These are phyloP conservation scores for Mycena crocata DNA, from an alignment of 768 basidiomycete species.

Conservation along the genomic window DNA sequence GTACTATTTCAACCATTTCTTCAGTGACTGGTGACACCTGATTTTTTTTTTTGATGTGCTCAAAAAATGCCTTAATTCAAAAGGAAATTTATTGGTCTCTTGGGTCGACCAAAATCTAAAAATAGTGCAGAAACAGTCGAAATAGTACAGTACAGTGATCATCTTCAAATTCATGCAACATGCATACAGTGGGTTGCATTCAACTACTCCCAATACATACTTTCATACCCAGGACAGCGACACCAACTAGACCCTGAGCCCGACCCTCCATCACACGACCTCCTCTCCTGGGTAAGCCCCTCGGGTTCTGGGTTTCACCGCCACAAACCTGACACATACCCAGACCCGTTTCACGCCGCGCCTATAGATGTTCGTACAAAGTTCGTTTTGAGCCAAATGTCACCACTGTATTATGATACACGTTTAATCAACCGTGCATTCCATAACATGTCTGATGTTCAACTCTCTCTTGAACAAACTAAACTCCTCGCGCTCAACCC, in stretches of 20 bases:
- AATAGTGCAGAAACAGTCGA: no score
- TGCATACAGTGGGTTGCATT: no score
- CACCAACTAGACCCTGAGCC: background rate
- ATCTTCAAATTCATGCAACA: no score
- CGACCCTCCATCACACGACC: background rate
- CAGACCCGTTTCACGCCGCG: slow-evolving; percentile 16
- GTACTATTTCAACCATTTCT: no score
- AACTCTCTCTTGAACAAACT: slow-evolving; percentile 8
- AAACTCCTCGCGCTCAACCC: slow-evolving; percentile 28
- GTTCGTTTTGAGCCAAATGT: slow-evolving; percentile 23
- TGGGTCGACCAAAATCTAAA: no score
- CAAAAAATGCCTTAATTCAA: no score
- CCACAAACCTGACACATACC: slow-evolving; percentile 23
- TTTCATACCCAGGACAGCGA: slow-evolving; percentile 8
- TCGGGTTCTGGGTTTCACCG: slow-evolving; percentile 13
- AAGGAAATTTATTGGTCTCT: no score
- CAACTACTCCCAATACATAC: no score
- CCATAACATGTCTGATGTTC: slow-evolving; percentile 29
- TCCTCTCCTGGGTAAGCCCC: slow-evolving; percentile 21
- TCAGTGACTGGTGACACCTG: no score
- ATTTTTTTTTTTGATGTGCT: no score
- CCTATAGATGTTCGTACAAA: background rate
- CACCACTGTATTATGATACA: slow-evolving; percentile 29
- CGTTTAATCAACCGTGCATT: slow-evolving; percentile 26
- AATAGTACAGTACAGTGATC: no score